A percentile compares a stretch with the other conserved stretches of the same genome.
These are phyloP conservation scores for Adansonia rubrostipa DNA, from an alignment of 441 rosid species.

Conservation along the genomic window DNA sequence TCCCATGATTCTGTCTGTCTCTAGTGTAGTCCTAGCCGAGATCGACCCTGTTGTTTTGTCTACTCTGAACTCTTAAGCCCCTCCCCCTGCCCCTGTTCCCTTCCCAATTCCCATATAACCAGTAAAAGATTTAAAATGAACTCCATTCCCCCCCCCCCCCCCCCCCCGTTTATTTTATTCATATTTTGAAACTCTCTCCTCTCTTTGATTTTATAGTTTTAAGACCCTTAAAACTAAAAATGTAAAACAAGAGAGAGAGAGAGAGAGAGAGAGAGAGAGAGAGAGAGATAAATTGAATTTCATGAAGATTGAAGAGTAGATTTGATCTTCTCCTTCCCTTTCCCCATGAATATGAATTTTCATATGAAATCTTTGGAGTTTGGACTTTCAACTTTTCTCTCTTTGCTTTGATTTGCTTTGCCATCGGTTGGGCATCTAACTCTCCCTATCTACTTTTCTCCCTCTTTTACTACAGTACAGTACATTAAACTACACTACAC, in stretches of 20 bases:
- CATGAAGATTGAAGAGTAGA: neutral
- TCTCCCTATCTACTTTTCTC: slow-evolving; percentile 14
- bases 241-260: no score
- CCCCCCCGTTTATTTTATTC: slow-evolving; percentile 23
- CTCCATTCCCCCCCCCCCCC: slow-evolving; percentile 24
- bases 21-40: slow-evolving; percentile 20
- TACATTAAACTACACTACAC: slow-evolving; percentile 33
- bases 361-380: slow-evolving; percentile 24
- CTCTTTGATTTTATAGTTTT: no score
- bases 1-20: neutral
- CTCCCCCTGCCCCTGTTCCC: slow-evolving; percentile 40
- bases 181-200: slow-evolving; percentile 12
- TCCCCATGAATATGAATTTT: slow-evolving; percentile 36
- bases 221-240: no score
- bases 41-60: slow-evolving; percentile 28
- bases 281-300: no score
- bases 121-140: slow-evolving; percentile 16
- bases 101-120: slow-evolving; percentile 19
- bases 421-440: slow-evolving; percentile 37
- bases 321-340: slow-evolving; percentile 36
- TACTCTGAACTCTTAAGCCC: slow-evolving; percentile 31
- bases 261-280: no score
- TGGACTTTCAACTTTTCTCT: slow-evolving; percentile 28
- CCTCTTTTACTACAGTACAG: neutral
- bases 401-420: slow-evolving; percentile 16